phyloP scores from a whole-genome alignment of 2,329 filamentous ascomycete genomes.

The Ascocoryne sarcoides region DNA sequence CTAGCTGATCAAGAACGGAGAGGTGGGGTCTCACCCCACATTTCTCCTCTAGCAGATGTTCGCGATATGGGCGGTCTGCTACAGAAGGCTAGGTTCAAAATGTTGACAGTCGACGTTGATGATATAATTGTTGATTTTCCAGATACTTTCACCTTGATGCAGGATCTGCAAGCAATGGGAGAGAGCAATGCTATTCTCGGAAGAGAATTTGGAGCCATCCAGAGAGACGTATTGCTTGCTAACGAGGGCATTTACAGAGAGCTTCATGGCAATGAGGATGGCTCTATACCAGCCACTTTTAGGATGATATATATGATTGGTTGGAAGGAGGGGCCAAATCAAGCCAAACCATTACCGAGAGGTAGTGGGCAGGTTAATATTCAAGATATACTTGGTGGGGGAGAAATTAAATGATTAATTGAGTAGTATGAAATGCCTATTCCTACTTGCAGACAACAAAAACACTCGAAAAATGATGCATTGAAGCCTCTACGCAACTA shows the following conservation, averaged over 20 bases:
- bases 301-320: slow-evolving; percentile 98
- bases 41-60: slow-evolving; percentile 87
- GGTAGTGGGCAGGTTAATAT: slow-evolving; percentile 83
- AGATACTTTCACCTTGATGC: slow-evolving; percentile 81
- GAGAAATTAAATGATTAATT: slow-evolving; percentile 24
- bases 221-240: slow-evolving; percentile 76
- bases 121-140: slow-evolving; percentile 96
- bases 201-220: slow-evolving; percentile 71
- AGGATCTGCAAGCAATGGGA: slow-evolving; percentile 91
- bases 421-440: no score
- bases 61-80: slow-evolving; percentile 83
- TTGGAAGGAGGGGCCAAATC: slow-evolving; percentile 78
- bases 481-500: no score
- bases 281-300: slow-evolving; percentile 79
- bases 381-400: slow-evolving; percentile 62
- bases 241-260: slow-evolving; percentile 81
- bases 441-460: no score
- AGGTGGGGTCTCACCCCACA: slow-evolving; percentile 85
- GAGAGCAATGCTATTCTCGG: slow-evolving; percentile 84
- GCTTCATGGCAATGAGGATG: slow-evolving; percentile 76
- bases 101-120: slow-evolving; percentile 94
- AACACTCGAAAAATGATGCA: no score
- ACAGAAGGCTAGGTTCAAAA: slow-evolving; percentile 82
- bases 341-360: slow-evolving; percentile 70
- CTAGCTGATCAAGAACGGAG: slow-evolving; percentile 82